Percentiles rank a stretch among this genome's conserved stretches.
These are phyloP conservation scores for Oemleria cerasiformis DNA, from an alignment of 306 rosid species.

Conservation along the genomic window DNA sequence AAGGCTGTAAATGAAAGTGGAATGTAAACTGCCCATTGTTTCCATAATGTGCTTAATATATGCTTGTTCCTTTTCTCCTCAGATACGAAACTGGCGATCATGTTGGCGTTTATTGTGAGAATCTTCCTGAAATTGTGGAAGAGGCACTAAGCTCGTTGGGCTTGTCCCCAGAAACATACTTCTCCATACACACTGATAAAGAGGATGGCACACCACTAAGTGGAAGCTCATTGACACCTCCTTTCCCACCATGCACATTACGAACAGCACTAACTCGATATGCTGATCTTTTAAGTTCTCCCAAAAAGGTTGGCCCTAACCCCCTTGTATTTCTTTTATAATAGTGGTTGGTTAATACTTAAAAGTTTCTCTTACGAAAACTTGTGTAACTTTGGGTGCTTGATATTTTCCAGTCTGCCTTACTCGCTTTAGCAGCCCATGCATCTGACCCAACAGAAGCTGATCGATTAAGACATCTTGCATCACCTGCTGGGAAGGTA, in stretches of 20 bases:
- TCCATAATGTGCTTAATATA: conserved; percentile 7
- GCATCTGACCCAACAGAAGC: conserved; percentile 89
- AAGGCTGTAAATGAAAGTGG: conserved; percentile 10
- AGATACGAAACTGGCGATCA: conserved; percentile 99
- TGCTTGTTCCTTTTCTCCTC: conserved; percentile 22
- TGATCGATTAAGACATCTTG: conserved; percentile 79
- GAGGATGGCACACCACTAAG: conserved; percentile 84
- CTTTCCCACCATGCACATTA: conserved; percentile 79
- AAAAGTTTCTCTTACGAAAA: background rate
- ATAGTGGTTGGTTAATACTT: background rate
- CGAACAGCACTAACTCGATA: conserved; percentile 67
- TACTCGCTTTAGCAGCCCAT: conserved; percentile 86
- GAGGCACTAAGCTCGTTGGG: conserved; percentile 67
- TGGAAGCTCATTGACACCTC: conserved; percentile 75
- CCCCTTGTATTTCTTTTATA: background rate
- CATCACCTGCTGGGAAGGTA: conserved; percentile 97
- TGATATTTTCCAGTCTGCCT: conserved; percentile 56
- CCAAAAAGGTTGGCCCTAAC: conserved; percentile 70
- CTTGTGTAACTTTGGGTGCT: background rate
- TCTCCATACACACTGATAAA: conserved; percentile 69
- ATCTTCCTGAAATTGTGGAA: conserved; percentile 74
- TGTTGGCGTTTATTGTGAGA: conserved; percentile 95
- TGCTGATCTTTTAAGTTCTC: conserved; percentile 86
- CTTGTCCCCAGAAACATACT: conserved; percentile 71
- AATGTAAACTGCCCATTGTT: conserved; percentile 2